Conservation (phyloP, 129 eudicot genomes). For the Flaveria brownii region DNA sequence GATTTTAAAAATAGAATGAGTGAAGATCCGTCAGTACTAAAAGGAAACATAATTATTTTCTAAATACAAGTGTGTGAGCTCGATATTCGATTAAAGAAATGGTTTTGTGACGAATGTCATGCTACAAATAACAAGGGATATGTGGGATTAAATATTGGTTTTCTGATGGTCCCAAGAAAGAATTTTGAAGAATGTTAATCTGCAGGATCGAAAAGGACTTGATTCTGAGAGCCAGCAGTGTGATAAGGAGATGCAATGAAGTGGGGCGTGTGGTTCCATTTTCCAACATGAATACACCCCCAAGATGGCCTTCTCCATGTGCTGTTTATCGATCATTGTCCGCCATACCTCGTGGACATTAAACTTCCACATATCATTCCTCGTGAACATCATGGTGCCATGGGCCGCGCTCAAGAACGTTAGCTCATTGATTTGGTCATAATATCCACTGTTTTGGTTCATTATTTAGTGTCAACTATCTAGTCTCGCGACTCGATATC, state of each 20-base stretch:
- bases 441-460: constrained; percentile 3
- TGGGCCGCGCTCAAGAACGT: constrained; percentile 17
- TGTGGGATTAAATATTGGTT: constrained; percentile 22
- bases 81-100: constrained; percentile 19
- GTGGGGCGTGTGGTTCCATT: constrained; percentile 42
- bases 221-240: constrained; percentile 36
- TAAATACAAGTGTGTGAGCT: constrained; percentile 23
- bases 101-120: constrained; percentile 32
- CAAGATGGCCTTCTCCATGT: constrained; percentile 42
- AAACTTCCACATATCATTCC: constrained; percentile 33
- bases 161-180: constrained; percentile 41
- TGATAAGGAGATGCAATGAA: constrained; percentile 41
- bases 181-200: constrained; percentile 37
- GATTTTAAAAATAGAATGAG: neutral
- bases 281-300: constrained; percentile 43
- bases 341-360: constrained; percentile 31
- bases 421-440: constrained; percentile 13
- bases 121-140: constrained; percentile 49
- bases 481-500: neutral
- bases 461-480: neutral
- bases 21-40: too few species aligned
- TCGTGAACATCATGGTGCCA: constrained; percentile 34
- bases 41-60: neutral
- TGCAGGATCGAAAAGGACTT: constrained; percentile 41
- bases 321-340: constrained; percentile 36